Evolutionary conservation across 768 basidiomycete species (phyloP).

Genomic region (Piloderma croceum): DNA sequence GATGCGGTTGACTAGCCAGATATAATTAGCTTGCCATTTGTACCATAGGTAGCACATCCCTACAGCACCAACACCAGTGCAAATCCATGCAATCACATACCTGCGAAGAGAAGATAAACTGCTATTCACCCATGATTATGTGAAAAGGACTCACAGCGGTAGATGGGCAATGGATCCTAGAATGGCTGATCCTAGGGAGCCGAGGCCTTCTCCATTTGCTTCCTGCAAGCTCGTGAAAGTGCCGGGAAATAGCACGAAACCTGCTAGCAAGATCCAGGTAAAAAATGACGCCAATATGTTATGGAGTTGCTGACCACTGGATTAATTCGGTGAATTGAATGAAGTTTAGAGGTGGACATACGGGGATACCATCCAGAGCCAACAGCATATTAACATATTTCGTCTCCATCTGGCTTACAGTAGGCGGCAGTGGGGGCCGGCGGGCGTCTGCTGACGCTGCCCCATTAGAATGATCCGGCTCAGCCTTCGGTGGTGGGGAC

Average conservation of each 20-base stretch:
- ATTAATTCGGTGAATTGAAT: too few species aligned
- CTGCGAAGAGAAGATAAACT: slow-evolving; percentile 22
- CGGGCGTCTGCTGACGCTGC: too few species aligned
- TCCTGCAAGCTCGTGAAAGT: slow-evolving; percentile 49
- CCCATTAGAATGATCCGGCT: too few species aligned
- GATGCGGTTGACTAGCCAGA: slow-evolving; percentile 53
- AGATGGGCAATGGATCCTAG: slow-evolving; percentile 39
- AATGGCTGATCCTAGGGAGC: not conserved
- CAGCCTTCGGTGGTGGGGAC: too few species aligned
- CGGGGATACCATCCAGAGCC: slow-evolving; percentile 54
- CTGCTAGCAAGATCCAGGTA: slow-evolving; percentile 58
- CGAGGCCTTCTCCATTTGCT: slow-evolving; percentile 11
- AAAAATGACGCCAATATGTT: slow-evolving; percentile 53
- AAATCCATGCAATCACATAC: slow-evolving; percentile 50
- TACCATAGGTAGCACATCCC: slow-evolving; percentile 61
- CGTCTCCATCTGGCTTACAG: too few species aligned
- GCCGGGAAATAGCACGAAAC: slow-evolving; percentile 58
- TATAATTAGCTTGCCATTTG: slow-evolving; percentile 52
- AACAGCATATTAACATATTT: slow-evolving; percentile 63
- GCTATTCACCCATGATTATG: not conserved
- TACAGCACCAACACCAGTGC: slow-evolving; percentile 44
- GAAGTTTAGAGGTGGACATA: too few species aligned
- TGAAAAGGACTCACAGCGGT: slow-evolving; percentile 36
- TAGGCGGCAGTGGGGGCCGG: too few species aligned
- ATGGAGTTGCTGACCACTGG: too few species aligned